A percentile compares a stretch with the other conserved stretches of the same genome.
phyloP scores from a whole-genome alignment of 495 filamentous ascomycete genomes.

The Pyrenopolyporus hunteri region DNA sequence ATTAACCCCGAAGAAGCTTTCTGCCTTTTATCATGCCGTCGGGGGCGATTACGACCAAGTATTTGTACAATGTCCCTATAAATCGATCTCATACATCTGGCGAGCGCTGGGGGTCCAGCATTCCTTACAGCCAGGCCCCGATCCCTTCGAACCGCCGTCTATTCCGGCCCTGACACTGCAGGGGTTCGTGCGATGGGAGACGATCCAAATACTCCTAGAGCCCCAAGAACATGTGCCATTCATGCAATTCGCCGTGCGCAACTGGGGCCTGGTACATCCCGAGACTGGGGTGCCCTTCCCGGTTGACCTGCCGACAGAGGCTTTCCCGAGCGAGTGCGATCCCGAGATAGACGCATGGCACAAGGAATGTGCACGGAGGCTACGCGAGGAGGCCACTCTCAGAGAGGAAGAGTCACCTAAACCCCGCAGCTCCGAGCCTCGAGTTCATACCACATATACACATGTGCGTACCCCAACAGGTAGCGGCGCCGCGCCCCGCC shows the following conservation, averaged over 20 bases:
- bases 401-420: slow-evolving; percentile 37
- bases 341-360: slow-evolving; percentile 84
- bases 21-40: slow-evolving; percentile 84
- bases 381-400: slow-evolving; percentile 54
- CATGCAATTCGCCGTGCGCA: slow-evolving; percentile 76
- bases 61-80: slow-evolving; percentile 77
- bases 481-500: slow-evolving; percentile 15
- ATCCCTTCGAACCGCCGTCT: slow-evolving; percentile 75
- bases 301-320: slow-evolving; percentile 71
- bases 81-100: slow-evolving; percentile 87
- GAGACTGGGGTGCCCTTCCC: slow-evolving; percentile 76
- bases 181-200: slow-evolving; percentile 94
- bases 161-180: slow-evolving; percentile 80
- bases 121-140: slow-evolving; percentile 69
- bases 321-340: slow-evolving; percentile 78
- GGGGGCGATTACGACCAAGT: slow-evolving; percentile 89
- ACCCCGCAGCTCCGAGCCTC: slow-evolving; percentile 29
- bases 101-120: slow-evolving; percentile 89
- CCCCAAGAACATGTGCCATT: slow-evolving; percentile 88
- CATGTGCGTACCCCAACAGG: slow-evolving; percentile 31
- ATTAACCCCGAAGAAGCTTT: slow-evolving; percentile 82
- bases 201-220: slow-evolving; percentile 85
- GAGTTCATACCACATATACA: slow-evolving; percentile 24
- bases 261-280: slow-evolving; percentile 77
- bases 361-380: slow-evolving; percentile 65